These are phyloP conservation scores for Cystoderma amianthinum DNA, from an alignment of 768 basidiomycete genomes.

Conservation along the genomic window DNA sequence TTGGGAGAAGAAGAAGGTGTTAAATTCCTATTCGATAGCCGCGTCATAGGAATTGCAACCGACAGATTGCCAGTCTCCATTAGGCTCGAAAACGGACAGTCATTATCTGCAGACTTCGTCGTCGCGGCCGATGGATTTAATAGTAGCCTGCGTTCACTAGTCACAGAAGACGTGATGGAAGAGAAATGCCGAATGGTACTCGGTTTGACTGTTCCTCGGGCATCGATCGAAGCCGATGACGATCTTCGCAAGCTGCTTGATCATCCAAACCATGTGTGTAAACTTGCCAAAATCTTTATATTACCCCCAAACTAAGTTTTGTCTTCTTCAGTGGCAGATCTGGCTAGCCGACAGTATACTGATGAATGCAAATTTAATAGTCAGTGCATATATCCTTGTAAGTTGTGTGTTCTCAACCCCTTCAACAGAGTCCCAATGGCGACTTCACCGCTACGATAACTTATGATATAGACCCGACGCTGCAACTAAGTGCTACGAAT, in stretches of 20 bases:
- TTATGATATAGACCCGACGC: too few species aligned
- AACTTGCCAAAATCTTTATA: not conserved
- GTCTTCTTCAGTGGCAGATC: conserved; percentile 20
- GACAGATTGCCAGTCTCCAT: conserved; percentile 25
- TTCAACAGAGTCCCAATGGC: too few species aligned
- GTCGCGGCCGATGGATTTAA: conserved; percentile 55
- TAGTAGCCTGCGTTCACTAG: conserved; percentile 27
- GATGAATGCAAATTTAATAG: too few species aligned
- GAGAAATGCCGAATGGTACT: conserved; percentile 18
- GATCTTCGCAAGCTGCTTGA: conserved; percentile 20
- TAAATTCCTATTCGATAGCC: conserved; percentile 31
- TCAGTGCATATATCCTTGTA: too few species aligned
- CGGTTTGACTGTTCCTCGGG: conserved; percentile 23
- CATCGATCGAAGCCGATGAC: conserved; percentile 20
- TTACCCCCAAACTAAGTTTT: not conserved
- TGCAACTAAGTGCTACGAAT: too few species aligned
- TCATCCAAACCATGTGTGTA: conserved; percentile 21
- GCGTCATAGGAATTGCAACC: conserved; percentile 23
- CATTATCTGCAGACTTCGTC: conserved; percentile 41
- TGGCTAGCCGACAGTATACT: conserved; percentile 25
- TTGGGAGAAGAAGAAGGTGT: conserved; percentile 43
- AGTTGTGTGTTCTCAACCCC: too few species aligned
- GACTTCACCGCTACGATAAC: too few species aligned
- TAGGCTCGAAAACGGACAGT: conserved; percentile 33
- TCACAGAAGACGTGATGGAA: conserved; percentile 12